Evolutionary conservation across 2,329 filamentous ascomycete genomes (phyloP), one percentile per base, ranked within the genome.

Genomic region (Thermochaetoides dissita): DNA sequence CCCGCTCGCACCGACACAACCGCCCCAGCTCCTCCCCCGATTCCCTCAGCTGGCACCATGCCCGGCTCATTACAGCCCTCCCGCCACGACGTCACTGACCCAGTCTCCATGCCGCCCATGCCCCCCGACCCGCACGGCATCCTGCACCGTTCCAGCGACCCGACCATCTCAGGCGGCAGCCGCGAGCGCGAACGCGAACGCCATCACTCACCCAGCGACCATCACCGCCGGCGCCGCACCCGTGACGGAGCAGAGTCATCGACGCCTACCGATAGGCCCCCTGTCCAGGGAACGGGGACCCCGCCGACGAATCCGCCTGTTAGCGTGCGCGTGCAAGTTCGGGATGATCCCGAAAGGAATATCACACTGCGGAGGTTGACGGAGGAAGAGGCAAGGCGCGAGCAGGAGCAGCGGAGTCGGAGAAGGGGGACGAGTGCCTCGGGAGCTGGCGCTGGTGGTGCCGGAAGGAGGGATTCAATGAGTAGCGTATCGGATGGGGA

Each of bases 311-410:
- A 66, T 30, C 39, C 42, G 9, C 64, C 71, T 3, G 65, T 75
- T 30, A 74, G 71, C 52, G 69, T 79, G 44, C 76, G 74, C 54
- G 60, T 79, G 43, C 73, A 71, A 52, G 64, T 79, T 37, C 70
- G 77, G 48, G 71, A 76, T 49, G 74, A 80, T 51, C 67, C 66
- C 30, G 70, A 76, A 45, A 64, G 71, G 47, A 76, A 76, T 48
- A 68, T 81, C 43, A 81, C 76, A 10, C 60, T 81, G 35, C 68
- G 76, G 33, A 66, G 73, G 32, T 59, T 80, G 24, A 78, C 76
- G 0, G 74, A 78, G 28, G 70, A 76, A 47, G 76, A 81, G 55
- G 61, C 57, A 4, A 57, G 62, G 9, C 63, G 64, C 36, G 57
- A 46, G 41, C 46, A 51, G 33, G 34, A 60, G 8, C 54, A 58